Evolutionary conservation across 1,284 basidiomycete genomes (phyloP).

Genomic region (Heterobasidion parviporum): DNA sequence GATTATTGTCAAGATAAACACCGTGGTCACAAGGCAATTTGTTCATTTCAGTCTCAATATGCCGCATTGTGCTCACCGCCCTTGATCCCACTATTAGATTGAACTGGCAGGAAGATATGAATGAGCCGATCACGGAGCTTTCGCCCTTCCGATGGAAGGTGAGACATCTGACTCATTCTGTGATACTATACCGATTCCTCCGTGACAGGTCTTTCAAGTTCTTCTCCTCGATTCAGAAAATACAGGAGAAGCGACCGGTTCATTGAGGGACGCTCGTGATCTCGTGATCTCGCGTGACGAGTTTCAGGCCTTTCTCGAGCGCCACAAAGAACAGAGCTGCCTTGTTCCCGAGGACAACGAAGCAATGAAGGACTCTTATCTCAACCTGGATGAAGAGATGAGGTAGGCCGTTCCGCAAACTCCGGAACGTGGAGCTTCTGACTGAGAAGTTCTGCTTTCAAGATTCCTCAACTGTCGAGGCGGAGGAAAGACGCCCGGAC

Average conservation of each 20-base stretch:
- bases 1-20: constrained; percentile 32
- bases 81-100: constrained; percentile 11
- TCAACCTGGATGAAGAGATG: constrained; percentile 1
- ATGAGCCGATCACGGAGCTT: constrained; percentile 19
- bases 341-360: constrained; percentile 2
- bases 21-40: constrained; percentile 23
- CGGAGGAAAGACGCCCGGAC: background rate
- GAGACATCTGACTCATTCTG: background rate
- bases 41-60: background rate
- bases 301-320: constrained; percentile 26
- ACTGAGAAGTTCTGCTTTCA: background rate
- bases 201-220: constrained; percentile 22
- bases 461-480: constrained; percentile 1
- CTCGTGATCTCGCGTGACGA: constrained; percentile 26
- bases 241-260: constrained; percentile 16
- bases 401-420: background rate
- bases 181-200: background rate
- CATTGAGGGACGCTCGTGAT: constrained; percentile 26
- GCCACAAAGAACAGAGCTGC: constrained; percentile 17
- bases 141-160: constrained; percentile 27
- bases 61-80: background rate
- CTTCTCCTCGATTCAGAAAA: constrained; percentile 29
- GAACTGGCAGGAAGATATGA: constrained; percentile 31
- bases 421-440: background rate
- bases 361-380: constrained; percentile 1